Conservation (phyloP, 441 rosid species). For the Viola pubescens region DNA sequence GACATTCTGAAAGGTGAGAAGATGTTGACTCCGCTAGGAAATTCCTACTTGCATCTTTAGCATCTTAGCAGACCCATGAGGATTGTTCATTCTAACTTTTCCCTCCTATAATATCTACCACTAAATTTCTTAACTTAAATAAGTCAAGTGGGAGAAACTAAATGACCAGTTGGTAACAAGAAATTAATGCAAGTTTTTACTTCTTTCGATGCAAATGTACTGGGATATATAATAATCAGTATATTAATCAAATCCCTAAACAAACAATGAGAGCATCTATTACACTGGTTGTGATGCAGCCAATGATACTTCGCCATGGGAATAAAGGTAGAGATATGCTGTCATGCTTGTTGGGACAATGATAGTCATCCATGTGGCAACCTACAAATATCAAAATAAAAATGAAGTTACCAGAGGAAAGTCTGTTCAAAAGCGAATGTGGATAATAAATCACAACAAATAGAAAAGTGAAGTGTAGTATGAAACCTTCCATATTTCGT, state of each 20-base stretch:
- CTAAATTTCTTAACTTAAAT: too few relatives aligned
- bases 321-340: slow-evolving; percentile 85
- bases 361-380: slow-evolving; percentile 93
- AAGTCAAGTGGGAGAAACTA: too few relatives aligned
- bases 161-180: too few relatives aligned
- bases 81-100: too few relatives aligned
- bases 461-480: background rate
- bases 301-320: slow-evolving; percentile 87
- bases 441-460: background rate
- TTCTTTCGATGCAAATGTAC: too few relatives aligned
- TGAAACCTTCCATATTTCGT: slow-evolving; percentile 92
- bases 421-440: background rate
- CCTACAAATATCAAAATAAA: slow-evolving; percentile 39
- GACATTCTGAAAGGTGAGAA: too few relatives aligned
- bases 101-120: too few relatives aligned
- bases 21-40: too few relatives aligned
- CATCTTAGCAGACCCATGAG: too few relatives aligned
- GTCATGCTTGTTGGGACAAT: slow-evolving; percentile 88
- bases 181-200: too few relatives aligned
- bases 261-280: slow-evolving; percentile 62
- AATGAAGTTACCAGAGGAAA: slow-evolving; percentile 7
- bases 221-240: too few relatives aligned
- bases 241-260: background rate
- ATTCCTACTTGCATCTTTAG: too few relatives aligned
- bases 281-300: slow-evolving; percentile 99